phyloP scores from a whole-genome alignment of 192 early-diverging fungal species.

The Backusella circina region DNA sequence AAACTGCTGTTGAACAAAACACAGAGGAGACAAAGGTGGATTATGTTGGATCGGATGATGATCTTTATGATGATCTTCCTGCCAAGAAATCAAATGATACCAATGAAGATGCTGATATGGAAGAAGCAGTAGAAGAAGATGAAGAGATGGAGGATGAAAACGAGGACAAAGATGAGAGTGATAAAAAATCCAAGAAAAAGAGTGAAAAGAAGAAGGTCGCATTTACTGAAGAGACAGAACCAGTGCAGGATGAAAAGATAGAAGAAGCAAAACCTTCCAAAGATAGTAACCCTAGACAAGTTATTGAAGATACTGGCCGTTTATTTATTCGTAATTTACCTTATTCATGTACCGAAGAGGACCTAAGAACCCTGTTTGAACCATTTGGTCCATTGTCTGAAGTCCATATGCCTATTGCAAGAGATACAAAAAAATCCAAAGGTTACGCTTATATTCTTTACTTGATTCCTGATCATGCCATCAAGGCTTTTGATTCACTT shows the following conservation, averaged over 20 bases:
- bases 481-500: slow-evolving; percentile 79
- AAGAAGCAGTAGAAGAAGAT: slow-evolving; percentile 23
- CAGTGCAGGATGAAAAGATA: background rate
- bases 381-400: slow-evolving; percentile 90
- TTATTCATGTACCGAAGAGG: slow-evolving; percentile 85
- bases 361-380: slow-evolving; percentile 77
- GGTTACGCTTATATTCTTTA: slow-evolving; percentile 92
- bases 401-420: slow-evolving; percentile 92
- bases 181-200: slow-evolving; percentile 18
- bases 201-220: background rate
- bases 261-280: slow-evolving; percentile 1
- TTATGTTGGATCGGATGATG: slow-evolving; percentile 63
- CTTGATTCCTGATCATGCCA: slow-evolving; percentile 89
- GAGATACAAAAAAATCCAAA: slow-evolving; percentile 89
- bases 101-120: slow-evolving; percentile 31
- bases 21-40: slow-evolving; percentile 32
- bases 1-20: slow-evolving; percentile 40
- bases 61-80: slow-evolving; percentile 68
- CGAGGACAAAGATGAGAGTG: slow-evolving; percentile 11
- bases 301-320: slow-evolving; percentile 92
- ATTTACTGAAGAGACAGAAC: background rate
- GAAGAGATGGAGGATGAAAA: slow-evolving; percentile 9
- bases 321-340: slow-evolving; percentile 93
- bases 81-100: slow-evolving; percentile 38
- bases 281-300: slow-evolving; percentile 45